Evolutionary conservation across 148 eudicot genomes (phyloP), one percentile per base, ranked within the genome.

Genomic region (Dianthus caryophyllus): DNA sequence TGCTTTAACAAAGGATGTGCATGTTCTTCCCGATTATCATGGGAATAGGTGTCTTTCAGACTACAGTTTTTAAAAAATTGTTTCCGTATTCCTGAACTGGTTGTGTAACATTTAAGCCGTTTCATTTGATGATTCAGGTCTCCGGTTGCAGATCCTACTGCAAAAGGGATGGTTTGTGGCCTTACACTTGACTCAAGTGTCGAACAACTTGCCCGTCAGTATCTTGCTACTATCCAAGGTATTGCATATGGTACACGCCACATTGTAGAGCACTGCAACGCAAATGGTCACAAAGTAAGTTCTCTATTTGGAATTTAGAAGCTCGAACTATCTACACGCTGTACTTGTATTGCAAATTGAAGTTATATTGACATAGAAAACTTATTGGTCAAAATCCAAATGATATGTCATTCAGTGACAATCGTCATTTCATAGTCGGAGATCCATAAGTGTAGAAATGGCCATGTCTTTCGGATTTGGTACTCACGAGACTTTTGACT

Each of bases 241-340:
- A 86, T 95, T 76, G 97, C 97, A 54, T 95, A 95, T 73, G 99
- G 99, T 53, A 95, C 97, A 72, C 97, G 96, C 26, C 99, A 90
- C 71, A 88, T 95, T 61, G 84, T 95, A 50, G 94, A 95, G 79
- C 99, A 95, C 61, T 95, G 94, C 88, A 95, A 95, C 77, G 82
- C 87, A 51, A 81, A 90, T 68, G 99, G 97, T 68, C 99, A 95
- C 83, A 84, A 87, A 73, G 99, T 88, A 90, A 81, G 82, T 51
- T 33, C 64, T 44, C 20, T 54, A 25, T 33, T 2, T 15, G 3
- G 5, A 31, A 62, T 22, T 39, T 29, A 13, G n/a, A 22, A 62
- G 39, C 27, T 41, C 31, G 50, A 33, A 25, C 27, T 12, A 24
- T 55, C 27, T 17, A 25, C 33, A 9, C 60, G 33, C n/a, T 24